Evolutionary conservation across 768 basidiomycete genomes (phyloP), one percentile per base, ranked within the genome.

Genomic region (Mycena amicta): DNA sequence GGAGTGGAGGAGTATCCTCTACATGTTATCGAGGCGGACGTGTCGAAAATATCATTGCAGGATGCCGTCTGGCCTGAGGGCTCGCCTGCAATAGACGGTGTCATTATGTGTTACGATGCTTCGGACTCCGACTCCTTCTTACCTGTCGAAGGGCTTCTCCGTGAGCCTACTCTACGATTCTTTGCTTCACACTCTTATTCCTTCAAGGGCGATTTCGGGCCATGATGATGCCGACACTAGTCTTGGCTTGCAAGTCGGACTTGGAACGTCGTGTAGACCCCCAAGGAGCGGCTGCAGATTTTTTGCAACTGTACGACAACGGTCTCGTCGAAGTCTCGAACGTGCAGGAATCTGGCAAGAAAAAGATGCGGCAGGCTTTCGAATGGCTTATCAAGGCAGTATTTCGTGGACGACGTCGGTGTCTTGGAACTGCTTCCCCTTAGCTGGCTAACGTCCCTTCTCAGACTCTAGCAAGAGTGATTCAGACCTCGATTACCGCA

Each of bases 231-330:
- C 83, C 90, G 8, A 75, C 83, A 25, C 80, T 96, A 45, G 89
- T 93, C 13, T 77, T 98, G 15, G 93, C 92, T 3, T 93, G 94
- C 76, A 98, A 97, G 71, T 87, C 88, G 4, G 92, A 96, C 67
- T 74, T 89, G 20, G 77, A 78, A 20, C 76, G 75, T 37, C 75
- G 75, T 39, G 77, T 92, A n/a, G 80, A 88, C 62, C 84, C 88
- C 11, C 73, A 77, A 53, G 72, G 72, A 29, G 62, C 62, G 47
- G 86, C 84, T 3, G 64, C 76, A 22, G 75, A 72, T 20, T 70
- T 87, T 40, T 76, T 89, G 40, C 73, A 80, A 30, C 74, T 76
- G 30, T 89, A 89, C 70, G 88, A 92, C 64, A 84, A 88, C 6
- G 92, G 93, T 8, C 73, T 97, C 27, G 85, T 94, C 12, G 88